phyloP scores from a whole-genome alignment of 768 basidiomycete genomes.

The Symmetrospora coprosmae region DNA sequence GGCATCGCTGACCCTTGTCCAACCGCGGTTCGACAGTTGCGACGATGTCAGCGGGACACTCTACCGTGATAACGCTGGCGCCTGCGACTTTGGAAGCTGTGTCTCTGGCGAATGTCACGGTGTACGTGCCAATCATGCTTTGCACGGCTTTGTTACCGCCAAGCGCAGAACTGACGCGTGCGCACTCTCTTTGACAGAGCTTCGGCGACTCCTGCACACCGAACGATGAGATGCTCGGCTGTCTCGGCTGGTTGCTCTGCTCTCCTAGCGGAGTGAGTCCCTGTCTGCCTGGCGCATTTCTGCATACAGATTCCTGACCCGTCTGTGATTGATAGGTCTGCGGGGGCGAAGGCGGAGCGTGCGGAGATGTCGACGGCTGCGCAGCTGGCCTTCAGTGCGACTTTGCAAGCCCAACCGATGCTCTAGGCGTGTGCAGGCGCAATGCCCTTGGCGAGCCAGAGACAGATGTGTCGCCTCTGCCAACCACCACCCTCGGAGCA shows the following conservation, averaged over 20 bases:
- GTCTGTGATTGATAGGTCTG: too few species aligned
- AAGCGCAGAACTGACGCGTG: background rate
- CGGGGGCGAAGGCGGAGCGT: background rate
- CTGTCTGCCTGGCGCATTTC: too few species aligned
- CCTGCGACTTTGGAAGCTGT: conserved; percentile 1
- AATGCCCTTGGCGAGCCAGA: too few species aligned
- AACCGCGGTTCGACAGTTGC: background rate
- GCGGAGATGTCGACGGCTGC: background rate
- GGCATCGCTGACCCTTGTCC: background rate
- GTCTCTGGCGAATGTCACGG: background rate
- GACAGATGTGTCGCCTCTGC: too few species aligned
- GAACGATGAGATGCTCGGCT: background rate
- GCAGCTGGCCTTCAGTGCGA: background rate
- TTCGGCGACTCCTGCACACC: conserved; percentile 2
- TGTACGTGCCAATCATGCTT: background rate
- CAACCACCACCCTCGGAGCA: too few species aligned
- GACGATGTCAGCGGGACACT: background rate
- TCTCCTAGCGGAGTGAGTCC: background rate
- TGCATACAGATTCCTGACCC: too few species aligned
- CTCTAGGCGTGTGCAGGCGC: background rate
- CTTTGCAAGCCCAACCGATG: background rate
- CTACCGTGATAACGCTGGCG: background rate
- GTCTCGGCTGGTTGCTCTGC: conserved; percentile 1
- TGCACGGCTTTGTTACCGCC: too few species aligned
- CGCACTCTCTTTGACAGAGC: background rate